phyloP scores from a whole-genome alignment of 768 basidiomycete species.

The Psilocybe tampanensis region DNA sequence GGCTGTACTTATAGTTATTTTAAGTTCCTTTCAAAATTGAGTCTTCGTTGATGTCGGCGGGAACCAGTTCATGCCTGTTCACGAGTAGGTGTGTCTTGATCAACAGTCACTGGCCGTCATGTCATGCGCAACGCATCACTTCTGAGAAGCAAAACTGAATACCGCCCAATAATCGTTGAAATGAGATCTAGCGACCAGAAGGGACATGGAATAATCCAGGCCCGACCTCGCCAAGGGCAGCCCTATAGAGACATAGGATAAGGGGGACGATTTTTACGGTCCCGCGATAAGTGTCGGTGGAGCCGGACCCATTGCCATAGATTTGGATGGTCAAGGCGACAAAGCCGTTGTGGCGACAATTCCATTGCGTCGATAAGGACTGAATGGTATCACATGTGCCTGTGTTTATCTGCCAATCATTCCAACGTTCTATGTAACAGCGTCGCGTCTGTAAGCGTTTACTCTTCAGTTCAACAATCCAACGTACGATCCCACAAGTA shows the following conservation, averaged over 20 bases:
- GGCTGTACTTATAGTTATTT: background rate
- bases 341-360: too few relatives aligned
- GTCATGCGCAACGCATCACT: slow-evolving; percentile 1
- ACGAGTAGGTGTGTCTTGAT: slow-evolving; percentile 2
- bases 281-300: too few relatives aligned
- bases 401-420: background rate
- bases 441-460: background rate
- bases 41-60: slow-evolving; percentile 2
- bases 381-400: background rate
- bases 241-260: too few relatives aligned
- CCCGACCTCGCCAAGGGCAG: too few relatives aligned
- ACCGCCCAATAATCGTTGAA: background rate
- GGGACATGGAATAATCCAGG: too few relatives aligned
- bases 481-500: background rate
- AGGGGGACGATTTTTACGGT: too few relatives aligned
- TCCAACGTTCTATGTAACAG: too few relatives aligned
- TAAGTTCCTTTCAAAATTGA: background rate
- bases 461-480: background rate
- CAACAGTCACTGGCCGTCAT: slow-evolving; percentile 9
- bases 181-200: too few relatives aligned
- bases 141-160: background rate
- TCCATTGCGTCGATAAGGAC: background rate
- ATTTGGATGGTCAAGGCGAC: too few relatives aligned
- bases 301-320: too few relatives aligned
- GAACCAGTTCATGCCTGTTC: background rate